These are phyloP conservation scores for Mercurialis annua DNA, from an alignment of 345 rosid species.

Conservation along the genomic window DNA sequence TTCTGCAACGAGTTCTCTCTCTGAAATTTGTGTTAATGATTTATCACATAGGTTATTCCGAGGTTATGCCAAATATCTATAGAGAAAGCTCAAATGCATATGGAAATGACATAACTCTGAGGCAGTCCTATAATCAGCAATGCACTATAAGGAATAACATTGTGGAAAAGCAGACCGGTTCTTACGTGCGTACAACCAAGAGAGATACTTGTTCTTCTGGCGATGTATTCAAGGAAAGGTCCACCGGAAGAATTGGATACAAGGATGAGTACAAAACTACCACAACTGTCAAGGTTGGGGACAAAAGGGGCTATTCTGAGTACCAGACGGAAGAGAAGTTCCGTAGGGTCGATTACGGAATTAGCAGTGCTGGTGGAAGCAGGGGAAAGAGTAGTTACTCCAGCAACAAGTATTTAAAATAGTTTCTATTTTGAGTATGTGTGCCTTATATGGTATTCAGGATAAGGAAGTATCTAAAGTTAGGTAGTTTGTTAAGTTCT, in stretches of 20 bases:
- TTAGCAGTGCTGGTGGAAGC: neutral
- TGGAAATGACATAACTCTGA: neutral
- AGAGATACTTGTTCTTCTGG: conserved; percentile 9
- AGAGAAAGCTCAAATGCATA: neutral
- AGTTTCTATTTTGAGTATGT: neutral
- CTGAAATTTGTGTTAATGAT: too few species aligned
- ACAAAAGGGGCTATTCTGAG: conserved; percentile 19
- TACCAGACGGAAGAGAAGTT: conserved; percentile 13
- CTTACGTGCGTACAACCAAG: neutral
- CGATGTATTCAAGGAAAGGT: conserved; percentile 18
- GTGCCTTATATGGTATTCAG: neutral
- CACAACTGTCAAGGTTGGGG: conserved; percentile 7
- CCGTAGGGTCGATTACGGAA: conserved; percentile 8
- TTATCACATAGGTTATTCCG: neutral
- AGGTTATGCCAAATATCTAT: neutral
- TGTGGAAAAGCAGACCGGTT: conserved; percentile 14
- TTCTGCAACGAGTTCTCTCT: too few species aligned
- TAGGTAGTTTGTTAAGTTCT: too few species aligned
- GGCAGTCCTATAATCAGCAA: neutral
- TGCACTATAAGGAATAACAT: too few species aligned
- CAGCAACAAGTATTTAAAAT: neutral
- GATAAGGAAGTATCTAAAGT: too few species aligned
- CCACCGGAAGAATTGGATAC: conserved; percentile 11
- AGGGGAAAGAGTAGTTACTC: neutral
- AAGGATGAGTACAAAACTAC: conserved; percentile 21